Evolutionary conservation across 305 asterid genomes (phyloP), one percentile per base, ranked within the genome.

Genomic region (Andrographis paniculata): DNA sequence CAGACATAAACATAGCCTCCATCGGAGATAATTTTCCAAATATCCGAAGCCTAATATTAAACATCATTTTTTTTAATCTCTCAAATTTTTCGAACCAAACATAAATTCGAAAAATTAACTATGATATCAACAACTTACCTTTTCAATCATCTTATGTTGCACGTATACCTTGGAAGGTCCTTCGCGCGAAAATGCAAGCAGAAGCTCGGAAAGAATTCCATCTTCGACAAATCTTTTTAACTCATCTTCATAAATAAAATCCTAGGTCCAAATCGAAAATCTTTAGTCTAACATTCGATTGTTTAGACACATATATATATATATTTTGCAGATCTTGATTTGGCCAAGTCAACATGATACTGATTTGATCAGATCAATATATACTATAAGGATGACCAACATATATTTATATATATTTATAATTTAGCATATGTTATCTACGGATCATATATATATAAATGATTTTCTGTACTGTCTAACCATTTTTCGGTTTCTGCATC

Each of bases 401-500:
- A n/a, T n/a, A n/a, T n/a, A n/a, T n/a, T n/a, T n/a, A n/a, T n/a
- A n/a, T n/a, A n/a, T n/a, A n/a, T n/a, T n/a, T n/a, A n/a, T n/a
- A n/a, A n/a, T n/a, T n/a, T n/a, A n/a, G n/a, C n/a, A n/a, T n/a
- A n/a, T n/a, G n/a, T n/a, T n/a, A n/a, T n/a, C n/a, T n/a, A n/a
- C n/a, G n/a, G n/a, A n/a, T n/a, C n/a, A n/a, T n/a, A n/a, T n/a
- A n/a, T n/a, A n/a, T n/a, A n/a, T n/a, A n/a, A n/a, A n/a, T n/a
- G n/a, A n/a, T n/a, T n/a, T n/a, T n/a, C n/a, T n/a, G n/a, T n/a
- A n/a, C n/a, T n/a, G n/a, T n/a, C n/a, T n/a, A 42, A 91, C 99
- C 95, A 81, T 46, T 66, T 79, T 69, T 43, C 87, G 66, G 64
- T 87, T 91, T 67, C 99, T 80, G 84, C 96, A 91, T 46, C 99